A percentile compares a stretch with the other conserved stretches of the same genome.
phyloP scores from a whole-genome alignment of 1,139 yeast species.

The Meyerozyma sp. region DNA sequence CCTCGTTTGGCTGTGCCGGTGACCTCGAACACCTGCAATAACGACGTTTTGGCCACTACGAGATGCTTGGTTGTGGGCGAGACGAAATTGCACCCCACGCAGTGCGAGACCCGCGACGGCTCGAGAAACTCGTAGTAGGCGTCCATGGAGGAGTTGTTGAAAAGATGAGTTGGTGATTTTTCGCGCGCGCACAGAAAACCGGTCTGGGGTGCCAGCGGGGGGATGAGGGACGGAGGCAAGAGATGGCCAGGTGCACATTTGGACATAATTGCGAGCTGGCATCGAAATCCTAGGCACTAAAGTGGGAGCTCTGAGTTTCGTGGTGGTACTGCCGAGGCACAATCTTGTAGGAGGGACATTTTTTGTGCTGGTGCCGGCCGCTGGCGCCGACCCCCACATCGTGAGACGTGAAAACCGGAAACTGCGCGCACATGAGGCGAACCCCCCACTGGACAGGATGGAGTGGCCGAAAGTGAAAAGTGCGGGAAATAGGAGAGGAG shows the following conservation, averaged over 20 bases:
- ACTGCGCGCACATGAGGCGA: neutral
- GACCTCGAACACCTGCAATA: slow-evolving; percentile 63
- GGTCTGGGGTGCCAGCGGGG: neutral
- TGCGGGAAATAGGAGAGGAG: neutral
- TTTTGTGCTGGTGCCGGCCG: neutral
- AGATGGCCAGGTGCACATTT: neutral
- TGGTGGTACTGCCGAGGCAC: neutral
- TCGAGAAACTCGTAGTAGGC: slow-evolving; percentile 75
- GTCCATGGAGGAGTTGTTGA: slow-evolving; percentile 48
- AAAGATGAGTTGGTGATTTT: neutral
- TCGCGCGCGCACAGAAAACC: neutral
- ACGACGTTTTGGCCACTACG: slow-evolving; percentile 65
- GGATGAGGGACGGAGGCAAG: neutral
- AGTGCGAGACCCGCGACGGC: slow-evolving; percentile 68
- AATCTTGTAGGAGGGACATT: neutral
- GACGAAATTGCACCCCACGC: slow-evolving; percentile 60
- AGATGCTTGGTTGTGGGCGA: slow-evolving; percentile 47
- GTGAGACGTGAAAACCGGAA: neutral
- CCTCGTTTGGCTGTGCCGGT: slow-evolving; percentile 7
- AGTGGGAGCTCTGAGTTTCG: neutral
- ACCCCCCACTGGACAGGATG: neutral
- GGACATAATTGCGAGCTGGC: neutral
- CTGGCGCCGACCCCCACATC: neutral
- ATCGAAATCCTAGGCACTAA: neutral
- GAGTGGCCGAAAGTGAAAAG: neutral